Base-by-base conservation (phyloP, 2,329 filamentous ascomycete species). In the Chalaropsis ovoidea region DNA sequence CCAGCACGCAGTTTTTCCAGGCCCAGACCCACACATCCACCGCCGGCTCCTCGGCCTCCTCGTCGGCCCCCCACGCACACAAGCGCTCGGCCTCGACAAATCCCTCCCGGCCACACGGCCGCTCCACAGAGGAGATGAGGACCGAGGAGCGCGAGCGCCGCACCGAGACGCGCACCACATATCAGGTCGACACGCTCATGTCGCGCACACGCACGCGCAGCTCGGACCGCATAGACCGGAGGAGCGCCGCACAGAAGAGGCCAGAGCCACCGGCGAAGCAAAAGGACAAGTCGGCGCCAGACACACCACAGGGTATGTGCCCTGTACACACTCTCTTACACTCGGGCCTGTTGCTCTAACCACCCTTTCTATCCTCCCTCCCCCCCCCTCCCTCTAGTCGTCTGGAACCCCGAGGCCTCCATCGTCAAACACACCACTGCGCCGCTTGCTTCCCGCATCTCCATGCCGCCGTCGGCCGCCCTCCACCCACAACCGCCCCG, bases 361-460 rank as follows among this genome's bases (percentile, higher is more conserved):
- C 15, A 17, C 22, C 8, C 11, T 17, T 22, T 27, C 24, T n/a
- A 31, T 3, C 31, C 31, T 24, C 13, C 47, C 7, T 22, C 52
- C 19, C 3, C 5, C 15, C 22, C 15, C 19, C 49, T 13, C 3
- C 1, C 6, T 39, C 3, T 70, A 79, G 78, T 75, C 69, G 76
- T 78, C 72, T 97, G 94, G 94, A 86, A 85, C 65, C 93, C 94
- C 0, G 83, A 90, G 72, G 93, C 86, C 8, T 86, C 82, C 0
- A 77, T 97, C 24, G 79, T 92, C 43, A 79, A 83, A 5, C 84
- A 84, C 70, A 85, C 84, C 0, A 80, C 82, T 31, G 84, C 84
- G 15, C 94, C 94, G 3, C 77, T 96, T 62, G 90, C 91, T 8
- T 86, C 76, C 58, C 77, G 81, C 71, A 76, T 83, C 69, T 81